These are phyloP conservation scores for Trichothecium sympodiale DNA, from an alignment of 2,329 filamentous ascomycete genomes.

Conservation along the genomic window DNA sequence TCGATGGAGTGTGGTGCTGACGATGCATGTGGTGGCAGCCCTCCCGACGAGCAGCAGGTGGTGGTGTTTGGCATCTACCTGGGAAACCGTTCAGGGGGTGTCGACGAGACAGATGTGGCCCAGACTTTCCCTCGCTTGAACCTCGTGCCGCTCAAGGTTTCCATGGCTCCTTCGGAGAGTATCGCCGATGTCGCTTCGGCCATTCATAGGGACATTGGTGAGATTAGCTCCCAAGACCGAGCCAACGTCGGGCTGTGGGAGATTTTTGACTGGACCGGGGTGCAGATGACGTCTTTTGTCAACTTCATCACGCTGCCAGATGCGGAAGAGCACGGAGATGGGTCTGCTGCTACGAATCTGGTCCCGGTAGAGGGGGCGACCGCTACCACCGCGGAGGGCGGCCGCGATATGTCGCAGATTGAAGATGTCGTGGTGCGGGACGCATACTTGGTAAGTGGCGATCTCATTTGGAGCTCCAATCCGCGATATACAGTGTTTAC, in stretches of 20 bases:
- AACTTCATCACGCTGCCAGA: slow-evolving; percentile 60
- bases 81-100: slow-evolving; percentile 53
- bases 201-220: slow-evolving; percentile 58
- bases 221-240: slow-evolving; percentile 40
- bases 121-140: slow-evolving; percentile 4
- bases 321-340: neutral
- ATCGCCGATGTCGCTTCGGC: slow-evolving; percentile 40
- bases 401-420: neutral
- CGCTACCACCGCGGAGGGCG: slow-evolving; percentile 3
- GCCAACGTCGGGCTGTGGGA: slow-evolving; percentile 57
- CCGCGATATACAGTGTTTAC: neutral
- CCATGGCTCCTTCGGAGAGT: slow-evolving; percentile 2
- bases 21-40: neutral
- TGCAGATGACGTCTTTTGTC: slow-evolving; percentile 61
- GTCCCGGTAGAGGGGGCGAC: slow-evolving; percentile 3
- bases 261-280: slow-evolving; percentile 63
- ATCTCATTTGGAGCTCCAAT: neutral
- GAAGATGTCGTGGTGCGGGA: slow-evolving; percentile 6
- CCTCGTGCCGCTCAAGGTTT: slow-evolving; percentile 59
- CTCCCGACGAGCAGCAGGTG: slow-evolving; percentile 1
- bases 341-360: too few relatives aligned
- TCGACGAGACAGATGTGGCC: neutral
- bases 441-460: slow-evolving; percentile 19
- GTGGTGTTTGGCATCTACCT: slow-evolving; percentile 71
- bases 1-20: slow-evolving; percentile 1